phyloP scores from a whole-genome alignment of 208 protist genomes.

The Polymyxa betae region DNA sequence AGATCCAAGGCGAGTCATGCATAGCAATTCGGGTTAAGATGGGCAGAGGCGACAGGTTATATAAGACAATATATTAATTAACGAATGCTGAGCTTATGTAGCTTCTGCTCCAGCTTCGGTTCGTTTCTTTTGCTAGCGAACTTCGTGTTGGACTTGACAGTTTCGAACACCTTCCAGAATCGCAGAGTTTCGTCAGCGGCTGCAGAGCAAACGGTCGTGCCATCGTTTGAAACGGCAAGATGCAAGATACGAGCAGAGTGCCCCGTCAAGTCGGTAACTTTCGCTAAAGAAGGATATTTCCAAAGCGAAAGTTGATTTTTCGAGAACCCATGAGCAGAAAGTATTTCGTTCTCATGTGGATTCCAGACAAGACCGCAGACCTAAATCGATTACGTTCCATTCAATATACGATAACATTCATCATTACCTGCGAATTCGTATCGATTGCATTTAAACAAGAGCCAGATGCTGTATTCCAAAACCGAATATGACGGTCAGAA shows the following conservation, averaged over 20 bases:
- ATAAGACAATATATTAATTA: no score
- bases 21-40: no score
- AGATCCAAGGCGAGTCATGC: no score
- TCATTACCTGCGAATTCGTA: slow-evolving; percentile 79
- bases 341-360: slow-evolving; percentile 88
- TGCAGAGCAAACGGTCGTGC: slow-evolving; percentile 83
- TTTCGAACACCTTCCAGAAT: slow-evolving; percentile 78
- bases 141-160: background rate
- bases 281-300: slow-evolving; percentile 95
- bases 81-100: background rate
- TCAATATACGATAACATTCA: background rate
- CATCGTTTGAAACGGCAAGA: slow-evolving; percentile 92
- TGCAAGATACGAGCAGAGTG: slow-evolving; percentile 96
- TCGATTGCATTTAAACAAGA: slow-evolving; percentile 84
- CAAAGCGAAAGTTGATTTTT: slow-evolving; percentile 97
- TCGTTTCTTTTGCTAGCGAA: background rate
- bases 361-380: slow-evolving; percentile 96
- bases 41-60: no score
- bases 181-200: slow-evolving; percentile 80
- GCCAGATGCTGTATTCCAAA: slow-evolving; percentile 94
- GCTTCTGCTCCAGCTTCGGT: background rate
- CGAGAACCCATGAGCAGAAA: slow-evolving; percentile 95
- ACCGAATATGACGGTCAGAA: slow-evolving; percentile 92
- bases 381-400: slow-evolving; percentile 71
- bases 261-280: slow-evolving; percentile 92